Conservation (phyloP, 768 basidiomycete species). For the Pisolithus sp. region DNA sequence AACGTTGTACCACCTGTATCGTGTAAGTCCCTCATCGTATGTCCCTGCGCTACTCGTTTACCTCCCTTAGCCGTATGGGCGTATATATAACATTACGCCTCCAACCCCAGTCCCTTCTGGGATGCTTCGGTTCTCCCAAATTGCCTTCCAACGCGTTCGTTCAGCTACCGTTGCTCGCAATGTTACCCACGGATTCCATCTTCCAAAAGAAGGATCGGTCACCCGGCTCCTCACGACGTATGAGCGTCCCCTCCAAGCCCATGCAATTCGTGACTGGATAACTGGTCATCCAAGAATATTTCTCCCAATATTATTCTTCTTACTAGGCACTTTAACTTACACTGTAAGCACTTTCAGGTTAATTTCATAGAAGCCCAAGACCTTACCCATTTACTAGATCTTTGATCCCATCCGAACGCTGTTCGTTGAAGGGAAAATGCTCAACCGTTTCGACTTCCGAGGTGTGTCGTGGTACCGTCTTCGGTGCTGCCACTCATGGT, state of each 20-base stretch:
- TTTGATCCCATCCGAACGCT: conserved; percentile 88
- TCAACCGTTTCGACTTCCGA: conserved; percentile 78
- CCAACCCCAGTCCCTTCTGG: conserved; percentile 62
- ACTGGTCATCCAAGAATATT: conserved; percentile 81
- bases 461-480: conserved; percentile 34
- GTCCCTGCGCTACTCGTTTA: not conserved
- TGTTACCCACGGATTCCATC: conserved; percentile 56
- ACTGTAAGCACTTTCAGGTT: conserved; percentile 44
- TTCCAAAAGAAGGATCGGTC: conserved; percentile 24
- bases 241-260: conserved; percentile 57
- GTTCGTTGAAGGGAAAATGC: conserved; percentile 75
- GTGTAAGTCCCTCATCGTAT: conserved; percentile 42
- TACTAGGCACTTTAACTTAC: conserved; percentile 87
- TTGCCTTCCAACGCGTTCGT: conserved; percentile 57
- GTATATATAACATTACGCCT: conserved; percentile 58
- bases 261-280: conserved; percentile 72
- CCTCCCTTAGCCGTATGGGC: conserved; percentile 66
- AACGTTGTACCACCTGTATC: conserved; percentile 65
- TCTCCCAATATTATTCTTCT: conserved; percentile 73
- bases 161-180: conserved; percentile 82
- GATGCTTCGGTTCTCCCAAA: conserved; percentile 53
- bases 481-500: not conserved
- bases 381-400: conserved; percentile 44
- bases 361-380: not conserved
- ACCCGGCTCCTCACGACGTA: conserved; percentile 53